Percentiles rank a stretch among this genome's conserved stretches.
These are phyloP conservation scores for Truncatella angustata DNA, from an alignment of 2,329 filamentous ascomycete genomes.

Conservation along the genomic window DNA sequence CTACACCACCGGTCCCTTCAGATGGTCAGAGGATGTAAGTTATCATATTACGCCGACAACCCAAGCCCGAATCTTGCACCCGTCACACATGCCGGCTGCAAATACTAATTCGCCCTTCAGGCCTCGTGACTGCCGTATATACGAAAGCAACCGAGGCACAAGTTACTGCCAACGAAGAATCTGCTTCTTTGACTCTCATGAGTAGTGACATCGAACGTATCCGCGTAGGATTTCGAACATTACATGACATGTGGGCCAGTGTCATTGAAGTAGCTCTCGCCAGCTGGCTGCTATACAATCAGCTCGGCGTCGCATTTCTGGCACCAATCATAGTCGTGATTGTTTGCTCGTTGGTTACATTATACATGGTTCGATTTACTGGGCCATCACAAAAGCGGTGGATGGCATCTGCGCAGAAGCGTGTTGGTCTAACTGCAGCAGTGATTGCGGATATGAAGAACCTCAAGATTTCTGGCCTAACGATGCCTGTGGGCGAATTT, in stretches of 20 bases:
- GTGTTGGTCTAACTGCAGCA: constrained; percentile 26
- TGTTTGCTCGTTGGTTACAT: constrained; percentile 13
- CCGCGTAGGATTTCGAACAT: constrained; percentile 25
- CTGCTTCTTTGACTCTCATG: constrained; percentile 45
- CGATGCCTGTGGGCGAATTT: constrained; percentile 24
- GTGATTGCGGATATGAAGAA: constrained; percentile 40
- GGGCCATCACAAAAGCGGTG: constrained; percentile 28
- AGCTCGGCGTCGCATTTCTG: constrained; percentile 46
- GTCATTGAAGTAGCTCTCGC: constrained; percentile 41
- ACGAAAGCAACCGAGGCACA: constrained; percentile 27
- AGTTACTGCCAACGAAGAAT: constrained; percentile 27
- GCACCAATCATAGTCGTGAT: constrained; percentile 45
- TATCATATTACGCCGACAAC: neutral
- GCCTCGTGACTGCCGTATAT: constrained; percentile 31
- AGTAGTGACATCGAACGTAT: constrained; percentile 45
- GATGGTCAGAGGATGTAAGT: constrained; percentile 29
- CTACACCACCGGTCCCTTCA: constrained; percentile 8
- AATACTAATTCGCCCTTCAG: neutral
- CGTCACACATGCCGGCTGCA: too few relatives aligned
- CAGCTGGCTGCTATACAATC: constrained; percentile 43
- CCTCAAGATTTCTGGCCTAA: constrained; percentile 39
- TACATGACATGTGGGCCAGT: constrained; percentile 42
- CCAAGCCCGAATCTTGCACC: neutral
- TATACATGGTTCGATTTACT: constrained; percentile 24
- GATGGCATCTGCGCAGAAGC: constrained; percentile 34